These are phyloP conservation scores for Botrytis cinerea DNA, from an alignment of 2,329 filamentous ascomycete genomes.

Conservation along the genomic window DNA sequence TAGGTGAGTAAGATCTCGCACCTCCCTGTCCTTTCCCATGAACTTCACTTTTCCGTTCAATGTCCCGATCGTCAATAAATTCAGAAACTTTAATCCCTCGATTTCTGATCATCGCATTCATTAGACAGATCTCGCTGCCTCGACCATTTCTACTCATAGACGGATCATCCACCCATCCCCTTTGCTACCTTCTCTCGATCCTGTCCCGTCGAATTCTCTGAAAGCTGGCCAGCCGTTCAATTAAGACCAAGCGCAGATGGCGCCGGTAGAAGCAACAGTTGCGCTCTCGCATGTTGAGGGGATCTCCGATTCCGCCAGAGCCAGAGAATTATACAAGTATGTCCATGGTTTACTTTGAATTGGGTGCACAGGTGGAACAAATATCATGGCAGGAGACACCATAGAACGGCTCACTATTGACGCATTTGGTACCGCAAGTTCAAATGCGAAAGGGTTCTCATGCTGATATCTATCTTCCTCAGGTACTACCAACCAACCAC, in stretches of 20 bases:
- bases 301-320: conserved; percentile 39
- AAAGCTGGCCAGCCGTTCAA: conserved; percentile 6
- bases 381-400: neutral
- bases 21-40: neutral
- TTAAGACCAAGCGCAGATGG: conserved; percentile 30
- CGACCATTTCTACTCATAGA: neutral
- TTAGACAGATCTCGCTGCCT: neutral
- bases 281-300: conserved; percentile 37
- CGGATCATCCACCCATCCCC: neutral
- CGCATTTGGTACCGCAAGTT: neutral
- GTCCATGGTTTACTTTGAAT: conserved; percentile 14
- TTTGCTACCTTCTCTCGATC: neutral
- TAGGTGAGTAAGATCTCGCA: neutral
- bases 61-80: neutral
- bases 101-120: neutral
- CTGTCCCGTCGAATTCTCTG: neutral
- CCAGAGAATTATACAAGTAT: conserved; percentile 43
- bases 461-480: conserved; percentile 22
- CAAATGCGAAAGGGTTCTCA: neutral
- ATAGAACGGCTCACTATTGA: neutral
- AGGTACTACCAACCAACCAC: conserved; percentile 40
- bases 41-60: neutral
- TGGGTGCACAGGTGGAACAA: neutral
- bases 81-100: neutral
- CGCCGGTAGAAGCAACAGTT: conserved; percentile 34